phyloP scores from a whole-genome alignment of 2,329 filamentous ascomycete species.

The Plenodomus biglobosus region DNA sequence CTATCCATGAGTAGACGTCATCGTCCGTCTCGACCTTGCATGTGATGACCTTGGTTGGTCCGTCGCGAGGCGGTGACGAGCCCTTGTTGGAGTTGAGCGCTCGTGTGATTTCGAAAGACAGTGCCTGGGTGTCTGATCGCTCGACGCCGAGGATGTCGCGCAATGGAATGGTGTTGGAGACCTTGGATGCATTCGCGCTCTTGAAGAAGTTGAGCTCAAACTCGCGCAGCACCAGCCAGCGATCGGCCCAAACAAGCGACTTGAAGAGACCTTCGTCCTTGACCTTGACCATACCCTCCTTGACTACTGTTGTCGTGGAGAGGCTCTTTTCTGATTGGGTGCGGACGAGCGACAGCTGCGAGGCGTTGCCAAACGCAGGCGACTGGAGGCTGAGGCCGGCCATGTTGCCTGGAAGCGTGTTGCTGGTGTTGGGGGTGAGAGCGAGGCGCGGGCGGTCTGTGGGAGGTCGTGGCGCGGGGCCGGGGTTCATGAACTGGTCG shows the following conservation, averaged over 20 bases:
- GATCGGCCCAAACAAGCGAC: constrained; percentile 81
- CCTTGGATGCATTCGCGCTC: constrained; percentile 76
- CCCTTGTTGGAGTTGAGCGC: constrained; percentile 57
- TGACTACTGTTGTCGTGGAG: constrained; percentile 45
- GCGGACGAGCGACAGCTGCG: constrained; percentile 44
- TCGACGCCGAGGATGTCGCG: constrained; percentile 88
- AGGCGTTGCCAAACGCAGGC: constrained; percentile 49
- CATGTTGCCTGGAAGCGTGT: constrained; percentile 71
- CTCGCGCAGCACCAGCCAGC: constrained; percentile 88
- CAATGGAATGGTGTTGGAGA: constrained; percentile 80
- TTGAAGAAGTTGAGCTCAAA: constrained; percentile 95
- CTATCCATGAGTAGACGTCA: constrained; percentile 98
- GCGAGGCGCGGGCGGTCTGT: constrained; percentile 79
- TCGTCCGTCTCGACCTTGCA: constrained; percentile 95
- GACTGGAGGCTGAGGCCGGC: constrained; percentile 74
- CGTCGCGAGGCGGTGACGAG: constrained; percentile 75
- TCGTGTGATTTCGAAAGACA: constrained; percentile 91
- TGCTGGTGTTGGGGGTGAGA: constrained; percentile 71
- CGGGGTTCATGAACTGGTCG: constrained; percentile 90
- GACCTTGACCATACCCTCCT: constrained; percentile 75
- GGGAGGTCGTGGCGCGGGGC: constrained; percentile 88
- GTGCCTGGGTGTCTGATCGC: constrained; percentile 85
- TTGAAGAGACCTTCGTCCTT: constrained; percentile 91
- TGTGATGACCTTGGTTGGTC: constrained; percentile 78
- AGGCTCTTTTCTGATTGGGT: constrained; percentile 47